Base-by-base conservation (phyloP, 2,329 filamentous ascomycete species). In the Cucurbitaria berberidis region DNA sequence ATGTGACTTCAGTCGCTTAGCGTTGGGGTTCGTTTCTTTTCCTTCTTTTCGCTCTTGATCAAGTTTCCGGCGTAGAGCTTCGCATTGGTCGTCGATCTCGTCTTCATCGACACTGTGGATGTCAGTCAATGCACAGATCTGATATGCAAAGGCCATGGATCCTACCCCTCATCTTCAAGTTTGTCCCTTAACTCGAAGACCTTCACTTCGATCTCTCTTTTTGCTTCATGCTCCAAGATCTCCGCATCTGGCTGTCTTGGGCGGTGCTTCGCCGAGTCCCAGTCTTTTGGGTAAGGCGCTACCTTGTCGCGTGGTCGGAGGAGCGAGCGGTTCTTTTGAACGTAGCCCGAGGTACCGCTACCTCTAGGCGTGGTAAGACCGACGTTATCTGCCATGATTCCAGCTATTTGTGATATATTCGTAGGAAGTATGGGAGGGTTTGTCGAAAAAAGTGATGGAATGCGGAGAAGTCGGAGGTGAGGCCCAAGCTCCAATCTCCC, bases 301-400 rank as follows among this genome's bases (percentile, higher is more conserved):
- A 81, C 83, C 67, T 86, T 84, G 78, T 96, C 91, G 77, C 93
- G 92, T 26, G 90, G 92, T 72, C 84, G 87, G 66, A 97, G 86
- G 72, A 93, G 88, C 16, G 95, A 95, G 30, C 92, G 86, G 80
- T 98, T 99, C 76, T 92, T 91, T 78, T 98, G 93, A 51, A 99
- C 93, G 75, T 98, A 98, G 73, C 95, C 95, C 1, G 93, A 98
- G 51, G 95, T 99, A 42, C 95, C 95, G 73, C 90, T 96, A 64
- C 95, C 95, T 69, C 95, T 89, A 3, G 95, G 95, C 4, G 95
- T 99, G 51, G 89, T 87, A 68, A 99, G 91, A 52, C 95, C 96
- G 70, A 99, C 95, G 80, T 99, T 99, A 63, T 95, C 92, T 55
- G 93, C 95, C 95, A 98, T 98, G 66, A 29, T 62, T 48, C 47